Conservation (phyloP, 2,329 filamentous ascomycete species). For the Aspergillus proliferans region DNA sequence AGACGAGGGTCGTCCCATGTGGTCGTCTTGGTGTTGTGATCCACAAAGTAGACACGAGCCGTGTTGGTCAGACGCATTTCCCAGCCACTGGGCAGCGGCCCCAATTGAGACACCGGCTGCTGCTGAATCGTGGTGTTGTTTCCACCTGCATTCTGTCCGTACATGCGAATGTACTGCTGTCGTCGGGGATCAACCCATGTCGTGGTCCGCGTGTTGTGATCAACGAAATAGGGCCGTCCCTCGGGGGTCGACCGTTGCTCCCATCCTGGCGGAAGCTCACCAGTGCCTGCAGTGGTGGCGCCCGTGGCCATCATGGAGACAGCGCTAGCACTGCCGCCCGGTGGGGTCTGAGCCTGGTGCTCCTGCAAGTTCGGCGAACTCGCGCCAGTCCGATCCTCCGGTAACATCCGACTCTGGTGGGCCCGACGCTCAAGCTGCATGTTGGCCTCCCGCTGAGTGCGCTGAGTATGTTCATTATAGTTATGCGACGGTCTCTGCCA, state of each 20-base stretch:
- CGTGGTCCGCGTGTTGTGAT: constrained; percentile 95
- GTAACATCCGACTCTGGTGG: constrained; percentile 91
- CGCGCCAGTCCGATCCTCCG: constrained; percentile 88
- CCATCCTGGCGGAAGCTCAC: constrained; percentile 92
- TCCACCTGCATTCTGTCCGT: constrained; percentile 71
- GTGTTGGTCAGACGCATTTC: constrained; percentile 99
- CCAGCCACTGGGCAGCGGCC: constrained; percentile 93
- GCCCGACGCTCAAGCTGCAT: constrained; percentile 88
- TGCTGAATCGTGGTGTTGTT: constrained; percentile 86
- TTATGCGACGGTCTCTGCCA: constrained; percentile 86
- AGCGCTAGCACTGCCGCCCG: constrained; percentile 47
- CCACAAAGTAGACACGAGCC: constrained; percentile 95
- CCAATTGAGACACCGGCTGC: constrained; percentile 93
- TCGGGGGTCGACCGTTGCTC: constrained; percentile 94
- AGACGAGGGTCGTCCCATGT: constrained; percentile 97
- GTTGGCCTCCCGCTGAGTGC: constrained; percentile 77
- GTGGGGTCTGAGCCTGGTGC: constrained; percentile 30
- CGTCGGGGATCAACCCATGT: constrained; percentile 97
- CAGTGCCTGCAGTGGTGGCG: constrained; percentile 86
- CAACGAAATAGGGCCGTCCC: constrained; percentile 91
- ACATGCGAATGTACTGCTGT: constrained; percentile 98
- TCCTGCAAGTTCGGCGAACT: constrained; percentile 74
- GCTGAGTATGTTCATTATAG: constrained; percentile 68
- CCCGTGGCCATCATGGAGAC: constrained; percentile 91
- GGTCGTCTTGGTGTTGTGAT: constrained; percentile 99